Base-by-base conservation (phyloP, 768 basidiomycete genomes). In the Mycena galericulata region DNA sequence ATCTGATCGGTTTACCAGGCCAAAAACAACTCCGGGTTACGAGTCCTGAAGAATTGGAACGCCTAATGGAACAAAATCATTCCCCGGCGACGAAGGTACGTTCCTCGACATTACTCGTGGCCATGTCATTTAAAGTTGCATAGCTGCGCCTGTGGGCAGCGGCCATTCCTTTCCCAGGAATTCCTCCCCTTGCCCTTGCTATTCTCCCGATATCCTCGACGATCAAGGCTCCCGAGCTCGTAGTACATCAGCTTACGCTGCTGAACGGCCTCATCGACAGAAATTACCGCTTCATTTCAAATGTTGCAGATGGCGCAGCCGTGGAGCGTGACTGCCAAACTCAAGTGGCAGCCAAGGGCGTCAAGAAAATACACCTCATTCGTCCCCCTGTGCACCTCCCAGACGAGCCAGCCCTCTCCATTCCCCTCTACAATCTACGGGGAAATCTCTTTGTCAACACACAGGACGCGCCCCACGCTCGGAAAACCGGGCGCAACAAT, bases 401-500 rank as follows among this genome's bases (percentile, higher is more conserved):
- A 14, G 34, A 56, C 11, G 29, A 56, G 29, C 22, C 54, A 15
- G 7, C 32, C 10, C 36, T 56, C 22, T 10, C 27, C 12, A 34
- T 56, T 34, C 50, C 62, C 12, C 32, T 51, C 36, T 30, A 50
- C 34, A 24, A 38, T 45, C 8, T 51, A 24, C 17, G 18, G 15
- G 55, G 55, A 4, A 46, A 65, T 22, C 22, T 59, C 32, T 58
- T 50, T 27, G 38, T 57, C 34, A 67, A 36, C 49, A 60, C 32
- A 3, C 65, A 67, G 46, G 65, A 67, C 36, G 15, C 38, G 12
- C 22, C 41, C n/a, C 65, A 61, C 49, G 65, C 59, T 12, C 27
- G 34, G 29, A 67, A 67, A 36, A 67, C 65, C 6, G 65, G 58
- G 3, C 58, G 57, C 10, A 67, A 67, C 38, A 55, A 67, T n/a